Evolutionary conservation across 129 eudicot species (phyloP), one percentile per base, ranked within the genome.

Genomic region (Helianthus annuus): DNA sequence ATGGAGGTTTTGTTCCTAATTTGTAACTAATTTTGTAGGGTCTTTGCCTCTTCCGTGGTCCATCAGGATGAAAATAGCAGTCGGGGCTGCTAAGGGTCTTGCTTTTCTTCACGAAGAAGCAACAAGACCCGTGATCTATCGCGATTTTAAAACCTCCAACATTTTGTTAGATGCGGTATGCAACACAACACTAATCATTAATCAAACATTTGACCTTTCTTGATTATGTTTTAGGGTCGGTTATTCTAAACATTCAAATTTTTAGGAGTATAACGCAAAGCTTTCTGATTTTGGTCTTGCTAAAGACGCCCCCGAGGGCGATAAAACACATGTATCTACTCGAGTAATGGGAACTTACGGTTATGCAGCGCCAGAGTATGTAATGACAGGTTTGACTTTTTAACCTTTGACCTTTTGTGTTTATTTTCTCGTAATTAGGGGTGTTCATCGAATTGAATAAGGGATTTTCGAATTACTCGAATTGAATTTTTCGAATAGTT

Each of bases 301-400:
- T 22, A 93, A 93, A 80, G 98, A 89, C 80, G 96, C 89, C 71
- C 98, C 98, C 1, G 96, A 87, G 68, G 98, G 92, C 24, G 98
- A 89, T 71, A 89, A 93, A 65, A 89, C 96, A 59, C 98, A 93
- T 56, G 98, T 93, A 17, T 93, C 98, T 4, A 93, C 98, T 16
- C 90, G 98, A 52, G 98, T 93, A 73, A 93, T 93, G 98, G 98
- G 98, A 51, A 93, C 98, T 0, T 93, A 93, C 19, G 98, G 98
- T 65, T 89, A 93, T 81, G 96, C 98, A 61, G 98, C 96, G 69
- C 98, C 98, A 0, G 98, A 89, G 74, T 93, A 93, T 77, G 95
- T 93, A 19, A 89, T 89, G 96, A 93, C 98, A 69, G 98, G 98
- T 93, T 64, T 51, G 59, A 29, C 64, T 11, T 59, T 48, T 66